phyloP scores from a whole-genome alignment of 805 yeast genomes.

The Cyberlindnera bimundalis region DNA sequence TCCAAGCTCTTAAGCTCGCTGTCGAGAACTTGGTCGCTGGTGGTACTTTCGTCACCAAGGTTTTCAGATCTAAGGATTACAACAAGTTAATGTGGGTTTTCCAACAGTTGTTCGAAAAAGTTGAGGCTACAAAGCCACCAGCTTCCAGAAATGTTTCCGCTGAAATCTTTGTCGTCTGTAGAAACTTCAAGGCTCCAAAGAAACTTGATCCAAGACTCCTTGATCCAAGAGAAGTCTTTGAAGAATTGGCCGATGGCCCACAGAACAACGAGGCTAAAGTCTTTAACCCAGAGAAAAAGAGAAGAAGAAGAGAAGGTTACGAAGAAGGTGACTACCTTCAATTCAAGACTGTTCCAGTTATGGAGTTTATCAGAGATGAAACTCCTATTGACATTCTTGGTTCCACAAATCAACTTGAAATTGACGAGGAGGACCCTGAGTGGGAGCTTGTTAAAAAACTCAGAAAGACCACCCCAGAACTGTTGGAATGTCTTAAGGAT shows the following conservation, averaged over 20 bases:
- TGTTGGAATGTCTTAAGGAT: slow-evolving; percentile 83
- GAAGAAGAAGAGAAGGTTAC: slow-evolving; percentile 92
- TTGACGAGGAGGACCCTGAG: slow-evolving; percentile 60
- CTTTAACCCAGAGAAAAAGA: slow-evolving; percentile 89
- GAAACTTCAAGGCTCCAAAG: slow-evolving; percentile 94
- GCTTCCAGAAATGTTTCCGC: slow-evolving; percentile 99
- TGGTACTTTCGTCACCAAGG: slow-evolving; percentile 94
- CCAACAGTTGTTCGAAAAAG: slow-evolving; percentile 91
- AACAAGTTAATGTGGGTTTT: slow-evolving; percentile 97
- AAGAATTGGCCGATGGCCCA: slow-evolving; percentile 74
- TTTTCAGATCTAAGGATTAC: slow-evolving; percentile 98
- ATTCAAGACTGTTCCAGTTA: slow-evolving; percentile 66
- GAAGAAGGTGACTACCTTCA: slow-evolving; percentile 84
- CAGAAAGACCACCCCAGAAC: slow-evolving; percentile 74
- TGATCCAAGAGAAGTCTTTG: slow-evolving; percentile 92
- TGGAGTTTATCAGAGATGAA: slow-evolving; percentile 78
- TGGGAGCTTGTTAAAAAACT: slow-evolving; percentile 69
- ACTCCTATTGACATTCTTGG: slow-evolving; percentile 87
- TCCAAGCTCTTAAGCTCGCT: slow-evolving; percentile 91
- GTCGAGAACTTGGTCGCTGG: slow-evolving; percentile 88
- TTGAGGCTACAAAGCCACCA: slow-evolving; percentile 98
- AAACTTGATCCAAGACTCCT: slow-evolving; percentile 88
- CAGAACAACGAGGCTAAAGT: slow-evolving; percentile 87
- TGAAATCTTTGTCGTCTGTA: slow-evolving; percentile 96
- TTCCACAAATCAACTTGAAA: slow-evolving; percentile 57